A percentile compares a stretch with the other conserved stretches of the same genome.
Conservation (phyloP, 345 rosid species). For the Citrus cavaleriei region DNA sequence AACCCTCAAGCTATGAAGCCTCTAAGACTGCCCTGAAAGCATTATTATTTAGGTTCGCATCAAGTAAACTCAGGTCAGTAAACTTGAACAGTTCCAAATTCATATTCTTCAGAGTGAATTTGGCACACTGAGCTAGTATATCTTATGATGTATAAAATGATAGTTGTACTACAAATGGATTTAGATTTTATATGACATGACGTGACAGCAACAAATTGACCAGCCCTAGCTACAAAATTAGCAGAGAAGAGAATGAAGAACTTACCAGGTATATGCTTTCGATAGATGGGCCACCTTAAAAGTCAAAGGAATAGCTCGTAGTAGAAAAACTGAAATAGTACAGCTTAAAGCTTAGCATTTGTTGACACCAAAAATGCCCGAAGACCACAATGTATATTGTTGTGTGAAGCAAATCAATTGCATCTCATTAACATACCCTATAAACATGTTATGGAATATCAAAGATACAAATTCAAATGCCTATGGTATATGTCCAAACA, state of each 20-base stretch:
- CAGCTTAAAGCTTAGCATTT: not conserved
- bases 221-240: not conserved
- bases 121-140: not conserved
- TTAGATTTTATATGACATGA: not conserved
- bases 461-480: not conserved
- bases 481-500: constrained; percentile 23
- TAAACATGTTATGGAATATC: not conserved
- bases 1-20: not conserved
- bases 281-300: not conserved
- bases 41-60: not conserved
- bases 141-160: not conserved
- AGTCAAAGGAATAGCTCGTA: not conserved
- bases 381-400: not conserved
- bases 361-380: constrained; percentile 1
- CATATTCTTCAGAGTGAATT: not conserved
- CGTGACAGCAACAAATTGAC: not conserved
- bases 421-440: not conserved
- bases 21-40: not conserved
- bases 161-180: not conserved
- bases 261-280: not conserved
- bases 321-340: not conserved
- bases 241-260: not conserved
- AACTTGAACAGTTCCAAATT: not conserved
- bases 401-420: not conserved
- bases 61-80: not conserved